Evolutionary conservation across 2,329 filamentous ascomycete species (phyloP).

Genomic region (Monosporascus sp.): DNA sequence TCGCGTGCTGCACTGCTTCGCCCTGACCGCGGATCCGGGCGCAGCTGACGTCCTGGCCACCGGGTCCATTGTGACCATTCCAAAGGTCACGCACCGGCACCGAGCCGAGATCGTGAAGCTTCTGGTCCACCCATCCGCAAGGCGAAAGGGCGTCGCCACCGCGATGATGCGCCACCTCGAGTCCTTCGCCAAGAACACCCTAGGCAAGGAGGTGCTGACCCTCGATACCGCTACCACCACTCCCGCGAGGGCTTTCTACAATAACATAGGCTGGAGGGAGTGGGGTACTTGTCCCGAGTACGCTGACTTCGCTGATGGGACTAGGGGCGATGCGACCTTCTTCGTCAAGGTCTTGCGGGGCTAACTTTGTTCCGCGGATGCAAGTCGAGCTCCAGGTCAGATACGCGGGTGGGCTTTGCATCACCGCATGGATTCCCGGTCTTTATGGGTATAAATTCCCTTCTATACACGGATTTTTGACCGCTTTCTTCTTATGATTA

Average conservation of each 20-base stretch:
- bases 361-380: no score
- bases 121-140: slow-evolving; percentile 16
- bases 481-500: not conserved
- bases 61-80: slow-evolving; percentile 12
- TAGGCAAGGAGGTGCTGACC: slow-evolving; percentile 16
- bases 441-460: no score
- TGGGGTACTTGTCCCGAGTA: slow-evolving; percentile 20
- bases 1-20: slow-evolving; percentile 9
- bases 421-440: no score
- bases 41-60: slow-evolving; percentile 14
- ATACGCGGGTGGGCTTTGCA: no score
- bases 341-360: no score
- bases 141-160: slow-evolving; percentile 14
- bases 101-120: slow-evolving; percentile 23
- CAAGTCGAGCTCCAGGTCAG: no score
- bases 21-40: slow-evolving; percentile 2
- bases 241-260: slow-evolving; percentile 20
- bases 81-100: slow-evolving; percentile 21
- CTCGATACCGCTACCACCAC: slow-evolving; percentile 21
- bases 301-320: no score
- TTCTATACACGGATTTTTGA: no score
- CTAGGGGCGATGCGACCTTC: no score
- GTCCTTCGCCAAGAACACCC: slow-evolving; percentile 7
- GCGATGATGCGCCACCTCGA: slow-evolving; percentile 19
- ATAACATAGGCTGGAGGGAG: slow-evolving; percentile 18